Percentiles rank a stretch among this genome's conserved stretches.
These are phyloP conservation scores for Prunus padus DNA, from an alignment of 306 rosid genomes.

Conservation along the genomic window DNA sequence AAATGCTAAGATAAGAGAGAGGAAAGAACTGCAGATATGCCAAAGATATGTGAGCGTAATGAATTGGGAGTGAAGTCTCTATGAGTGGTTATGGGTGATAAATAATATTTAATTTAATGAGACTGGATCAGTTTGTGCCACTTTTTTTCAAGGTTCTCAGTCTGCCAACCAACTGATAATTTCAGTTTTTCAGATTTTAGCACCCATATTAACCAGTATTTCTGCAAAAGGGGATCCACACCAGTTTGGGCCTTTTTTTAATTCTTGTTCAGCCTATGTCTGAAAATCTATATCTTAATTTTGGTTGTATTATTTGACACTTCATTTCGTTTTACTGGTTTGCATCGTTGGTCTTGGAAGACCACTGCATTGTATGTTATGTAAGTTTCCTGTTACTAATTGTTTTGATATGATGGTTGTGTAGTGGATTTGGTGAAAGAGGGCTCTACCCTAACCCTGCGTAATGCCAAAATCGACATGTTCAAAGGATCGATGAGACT, in stretches of 20 bases:
- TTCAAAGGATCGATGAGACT: slow-evolving; percentile 50
- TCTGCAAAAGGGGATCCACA: background rate
- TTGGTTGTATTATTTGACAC: background rate
- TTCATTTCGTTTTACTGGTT: background rate
- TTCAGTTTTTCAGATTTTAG: background rate
- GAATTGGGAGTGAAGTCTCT: background rate
- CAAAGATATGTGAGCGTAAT: background rate
- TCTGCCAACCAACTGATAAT: background rate
- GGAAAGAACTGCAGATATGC: background rate
- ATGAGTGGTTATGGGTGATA: background rate
- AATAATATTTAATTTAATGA: no score
- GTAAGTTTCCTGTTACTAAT: background rate
- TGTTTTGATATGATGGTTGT: background rate
- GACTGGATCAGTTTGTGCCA: background rate
- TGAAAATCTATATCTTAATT: background rate
- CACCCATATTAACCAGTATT: background rate
- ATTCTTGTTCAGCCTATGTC: background rate
- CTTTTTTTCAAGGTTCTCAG: background rate
- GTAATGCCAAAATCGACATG: slow-evolving; percentile 47
- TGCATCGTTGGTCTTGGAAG: background rate
- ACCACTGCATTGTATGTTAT: background rate
- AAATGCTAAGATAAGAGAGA: background rate
- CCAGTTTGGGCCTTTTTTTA: background rate
- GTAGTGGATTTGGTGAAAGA: slow-evolving; percentile 43
- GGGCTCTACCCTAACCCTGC: slow-evolving; percentile 35